Percentiles rank a stretch among this genome's conserved stretches.
These are phyloP conservation scores for Psophocarpus tetragonolobus DNA, from an alignment of 306 rosid species.

Conservation along the genomic window DNA sequence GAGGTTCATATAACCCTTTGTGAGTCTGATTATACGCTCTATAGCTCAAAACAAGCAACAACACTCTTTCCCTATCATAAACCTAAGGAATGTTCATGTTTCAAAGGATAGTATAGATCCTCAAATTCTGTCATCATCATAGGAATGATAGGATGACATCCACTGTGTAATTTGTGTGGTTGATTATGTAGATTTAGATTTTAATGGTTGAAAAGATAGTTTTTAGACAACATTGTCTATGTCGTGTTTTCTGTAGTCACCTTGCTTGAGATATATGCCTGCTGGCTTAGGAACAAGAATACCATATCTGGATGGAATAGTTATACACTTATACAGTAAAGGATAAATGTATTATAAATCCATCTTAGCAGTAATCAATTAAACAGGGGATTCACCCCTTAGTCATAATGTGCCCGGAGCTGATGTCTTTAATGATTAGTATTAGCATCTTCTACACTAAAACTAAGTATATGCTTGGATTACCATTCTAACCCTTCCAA, in stretches of 20 bases:
- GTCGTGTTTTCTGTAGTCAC: conserved; percentile 2
- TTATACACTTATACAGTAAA: not conserved
- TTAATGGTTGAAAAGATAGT: conserved; percentile 14
- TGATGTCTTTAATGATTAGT: conserved; percentile 12
- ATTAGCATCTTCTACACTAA: conserved; percentile 8
- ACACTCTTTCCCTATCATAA: not conserved
- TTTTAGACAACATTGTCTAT: not conserved
- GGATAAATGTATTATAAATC: not conserved
- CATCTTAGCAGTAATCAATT: not conserved
- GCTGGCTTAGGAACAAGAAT: conserved; percentile 19
- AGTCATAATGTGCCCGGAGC: not conserved
- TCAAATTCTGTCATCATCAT: conserved; percentile 15
- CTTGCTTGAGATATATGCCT: not conserved
- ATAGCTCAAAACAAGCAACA: conserved; percentile 25
- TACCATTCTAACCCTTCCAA: not conserved
- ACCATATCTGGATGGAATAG: conserved; percentile 3
- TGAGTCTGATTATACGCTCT: not conserved
- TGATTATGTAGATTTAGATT: not conserved
- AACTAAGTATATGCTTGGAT: not conserved
- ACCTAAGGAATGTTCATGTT: conserved; percentile 28
- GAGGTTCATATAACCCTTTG: conserved; percentile 38
- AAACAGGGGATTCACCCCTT: not conserved
- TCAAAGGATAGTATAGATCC: conserved; percentile 1
- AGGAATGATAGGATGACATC: not conserved
- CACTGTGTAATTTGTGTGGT: not conserved